Percentiles rank a stretch among this genome's conserved stretches.
These are phyloP conservation scores for Aureobasidium uvarum DNA, from an alignment of 2,329 filamentous ascomycete genomes.

Conservation along the genomic window DNA sequence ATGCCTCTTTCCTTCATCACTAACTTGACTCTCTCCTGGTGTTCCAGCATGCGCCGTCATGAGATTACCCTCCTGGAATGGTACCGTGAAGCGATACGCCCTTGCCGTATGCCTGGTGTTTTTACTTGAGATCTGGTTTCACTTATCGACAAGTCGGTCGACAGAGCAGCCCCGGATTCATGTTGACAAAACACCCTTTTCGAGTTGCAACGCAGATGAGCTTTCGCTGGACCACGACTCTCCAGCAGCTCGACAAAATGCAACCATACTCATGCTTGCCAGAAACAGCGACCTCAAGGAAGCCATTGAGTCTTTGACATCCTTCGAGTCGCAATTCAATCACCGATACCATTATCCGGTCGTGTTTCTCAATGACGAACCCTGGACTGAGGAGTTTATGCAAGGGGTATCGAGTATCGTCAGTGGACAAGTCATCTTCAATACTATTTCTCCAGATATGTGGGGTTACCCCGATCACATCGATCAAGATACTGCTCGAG, in stretches of 20 bases:
- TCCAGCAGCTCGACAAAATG: not conserved
- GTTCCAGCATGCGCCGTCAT: not conserved
- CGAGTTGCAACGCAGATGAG: not conserved
- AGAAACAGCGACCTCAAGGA: constrained; percentile 47
- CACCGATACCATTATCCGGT: constrained; percentile 50
- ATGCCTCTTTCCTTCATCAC: not conserved
- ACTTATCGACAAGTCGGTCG: not conserved
- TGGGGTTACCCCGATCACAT: constrained; percentile 43
- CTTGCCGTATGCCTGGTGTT: not conserved
- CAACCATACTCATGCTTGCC: constrained; percentile 45
- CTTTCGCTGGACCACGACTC: not conserved
- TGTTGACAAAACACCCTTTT: not conserved
- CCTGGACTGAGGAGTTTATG: constrained; percentile 43
- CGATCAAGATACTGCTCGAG: not conserved
- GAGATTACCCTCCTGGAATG: not conserved
- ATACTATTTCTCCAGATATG: constrained; percentile 43
- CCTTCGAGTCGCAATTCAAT: constrained; percentile 49
- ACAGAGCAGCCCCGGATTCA: not conserved
- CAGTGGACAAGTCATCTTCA: constrained; percentile 41
- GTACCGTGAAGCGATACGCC: not conserved
- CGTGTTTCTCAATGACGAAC: constrained; percentile 50
- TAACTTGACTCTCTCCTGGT: not conserved
- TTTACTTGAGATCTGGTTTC: not conserved
- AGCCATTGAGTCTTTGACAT: constrained; percentile 44
- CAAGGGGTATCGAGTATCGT: constrained; percentile 39